Evolutionary conservation across 345 rosid genomes (phyloP).

Genomic region (Lepidium sativum): DNA sequence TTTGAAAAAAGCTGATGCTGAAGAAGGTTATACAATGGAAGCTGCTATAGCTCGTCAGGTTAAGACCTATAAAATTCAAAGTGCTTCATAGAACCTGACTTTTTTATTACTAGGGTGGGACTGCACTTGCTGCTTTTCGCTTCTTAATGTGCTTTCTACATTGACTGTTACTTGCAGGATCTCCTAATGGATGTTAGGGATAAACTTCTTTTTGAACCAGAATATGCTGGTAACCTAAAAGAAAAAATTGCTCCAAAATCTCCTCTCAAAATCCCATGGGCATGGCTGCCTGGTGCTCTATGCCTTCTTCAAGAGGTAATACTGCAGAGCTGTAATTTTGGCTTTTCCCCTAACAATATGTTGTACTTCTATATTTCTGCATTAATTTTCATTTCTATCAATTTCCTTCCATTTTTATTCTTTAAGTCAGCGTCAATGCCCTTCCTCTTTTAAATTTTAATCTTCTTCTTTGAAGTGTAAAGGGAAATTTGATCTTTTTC

Average conservation of each 20-base stretch:
- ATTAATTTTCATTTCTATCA: not conserved
- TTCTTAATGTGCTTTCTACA: not conserved
- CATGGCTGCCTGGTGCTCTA: conserved; percentile 90
- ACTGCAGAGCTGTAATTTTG: not conserved
- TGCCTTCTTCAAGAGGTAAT: conserved; percentile 94
- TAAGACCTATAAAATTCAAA: conserved; percentile 12
- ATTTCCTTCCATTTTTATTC: not conserved
- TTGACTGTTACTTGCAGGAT: conserved; percentile 38
- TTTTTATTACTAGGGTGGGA: not conserved
- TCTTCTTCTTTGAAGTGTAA: not conserved
- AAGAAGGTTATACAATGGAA: conserved; percentile 86
- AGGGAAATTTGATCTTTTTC: not conserved
- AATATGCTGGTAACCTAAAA: conserved; percentile 75
- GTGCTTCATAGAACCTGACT: not conserved
- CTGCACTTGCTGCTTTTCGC: not conserved
- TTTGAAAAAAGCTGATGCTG: conserved; percentile 65
- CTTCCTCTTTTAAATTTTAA: not conserved
- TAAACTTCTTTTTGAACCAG: conserved; percentile 93
- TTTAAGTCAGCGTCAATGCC: not conserved
- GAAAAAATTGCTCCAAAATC: conserved; percentile 68
- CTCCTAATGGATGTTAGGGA: conserved; percentile 89
- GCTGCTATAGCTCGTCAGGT: conserved; percentile 76
- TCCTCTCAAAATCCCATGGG: conserved; percentile 69
- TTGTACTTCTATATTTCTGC: not conserved
- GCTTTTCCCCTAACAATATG: not conserved